Evolutionary conservation across 805 yeast species (phyloP).

Genomic region (Metschnikowia kunwiensis): DNA sequence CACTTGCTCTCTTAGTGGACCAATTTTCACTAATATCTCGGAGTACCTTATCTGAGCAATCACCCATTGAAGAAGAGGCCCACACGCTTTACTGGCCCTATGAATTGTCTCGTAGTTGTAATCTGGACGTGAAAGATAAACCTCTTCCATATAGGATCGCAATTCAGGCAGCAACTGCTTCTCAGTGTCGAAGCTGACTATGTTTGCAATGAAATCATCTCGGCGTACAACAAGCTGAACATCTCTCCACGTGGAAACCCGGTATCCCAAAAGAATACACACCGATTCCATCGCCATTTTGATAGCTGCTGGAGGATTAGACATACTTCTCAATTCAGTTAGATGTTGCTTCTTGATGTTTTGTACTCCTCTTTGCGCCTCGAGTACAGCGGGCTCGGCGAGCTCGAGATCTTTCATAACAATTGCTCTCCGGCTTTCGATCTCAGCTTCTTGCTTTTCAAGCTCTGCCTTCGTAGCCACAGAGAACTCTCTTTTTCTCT

Average conservation of each 20-base stretch:
- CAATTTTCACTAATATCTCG: slow-evolving; percentile 62
- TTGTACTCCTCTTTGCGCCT: slow-evolving; percentile 87
- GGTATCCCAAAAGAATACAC: slow-evolving; percentile 74
- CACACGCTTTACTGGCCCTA: slow-evolving; percentile 93
- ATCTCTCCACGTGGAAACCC: slow-evolving; percentile 69
- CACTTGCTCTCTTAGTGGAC: slow-evolving; percentile 72
- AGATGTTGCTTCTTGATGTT: slow-evolving; percentile 89
- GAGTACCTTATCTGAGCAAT: slow-evolving; percentile 83
- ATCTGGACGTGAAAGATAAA: slow-evolving; percentile 59
- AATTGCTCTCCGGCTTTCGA: slow-evolving; percentile 47
- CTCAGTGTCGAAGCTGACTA: slow-evolving; percentile 70
- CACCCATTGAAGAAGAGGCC: slow-evolving; percentile 87
- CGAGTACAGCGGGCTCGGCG: slow-evolving; percentile 81
- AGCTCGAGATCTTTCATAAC: slow-evolving; percentile 65
- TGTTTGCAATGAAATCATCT: slow-evolving; percentile 83
- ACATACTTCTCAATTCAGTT: slow-evolving; percentile 84
- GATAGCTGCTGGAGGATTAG: slow-evolving; percentile 86
- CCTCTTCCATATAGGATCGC: slow-evolving; percentile 53
- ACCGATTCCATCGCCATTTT: slow-evolving; percentile 85
- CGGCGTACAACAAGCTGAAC: slow-evolving; percentile 75
- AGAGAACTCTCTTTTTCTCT: slow-evolving; percentile 83
- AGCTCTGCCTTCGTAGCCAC: slow-evolving; percentile 69
- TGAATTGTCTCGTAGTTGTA: slow-evolving; percentile 72
- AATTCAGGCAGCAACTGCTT: slow-evolving; percentile 51
- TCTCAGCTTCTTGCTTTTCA: slow-evolving; percentile 60